Percentiles rank a stretch among this genome's conserved stretches.
phyloP scores from a whole-genome alignment of 2,329 filamentous ascomycete genomes.

The Chalara sp. region DNA sequence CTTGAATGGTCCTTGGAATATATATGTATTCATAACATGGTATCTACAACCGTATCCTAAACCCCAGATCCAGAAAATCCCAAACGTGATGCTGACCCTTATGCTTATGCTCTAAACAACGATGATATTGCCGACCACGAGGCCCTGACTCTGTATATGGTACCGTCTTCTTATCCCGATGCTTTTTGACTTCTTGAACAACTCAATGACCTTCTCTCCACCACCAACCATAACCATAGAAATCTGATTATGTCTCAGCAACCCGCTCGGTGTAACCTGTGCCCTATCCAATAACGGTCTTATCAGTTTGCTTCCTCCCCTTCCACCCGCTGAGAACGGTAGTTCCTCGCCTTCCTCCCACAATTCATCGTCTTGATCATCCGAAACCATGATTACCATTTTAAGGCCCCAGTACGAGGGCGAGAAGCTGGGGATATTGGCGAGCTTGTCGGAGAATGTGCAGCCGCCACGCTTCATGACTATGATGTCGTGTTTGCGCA shows the following conservation, averaged over 20 bases:
- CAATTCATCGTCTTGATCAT: slow-evolving; percentile 31
- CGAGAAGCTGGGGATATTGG: slow-evolving; percentile 74
- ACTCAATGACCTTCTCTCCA: slow-evolving; percentile 55
- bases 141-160: slow-evolving; percentile 72
- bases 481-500: slow-evolving; percentile 63
- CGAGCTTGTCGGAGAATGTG: slow-evolving; percentile 75
- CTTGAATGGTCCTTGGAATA: background rate
- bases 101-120: slow-evolving; percentile 34
- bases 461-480: slow-evolving; percentile 78
- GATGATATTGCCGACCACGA: slow-evolving; percentile 72
- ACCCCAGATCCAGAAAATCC: background rate
- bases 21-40: background rate
- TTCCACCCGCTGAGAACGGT: background rate
- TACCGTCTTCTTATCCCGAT: slow-evolving; percentile 75
- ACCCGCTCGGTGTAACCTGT: slow-evolving; percentile 42
- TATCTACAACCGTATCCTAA: background rate
- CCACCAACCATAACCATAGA: slow-evolving; percentile 79
- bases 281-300: slow-evolving; percentile 69
- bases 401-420: slow-evolving; percentile 58
- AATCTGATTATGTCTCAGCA: slow-evolving; percentile 51
- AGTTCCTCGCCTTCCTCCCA: slow-evolving; percentile 17
- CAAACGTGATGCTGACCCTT: background rate
- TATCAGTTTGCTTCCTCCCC: slow-evolving; percentile 32
- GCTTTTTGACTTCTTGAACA: slow-evolving; percentile 55
- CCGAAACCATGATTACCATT: slow-evolving; percentile 71